These are phyloP conservation scores for Wickerhamomyces sp. DNA, from an alignment of 1,139 yeast genomes.

Conservation along the genomic window DNA sequence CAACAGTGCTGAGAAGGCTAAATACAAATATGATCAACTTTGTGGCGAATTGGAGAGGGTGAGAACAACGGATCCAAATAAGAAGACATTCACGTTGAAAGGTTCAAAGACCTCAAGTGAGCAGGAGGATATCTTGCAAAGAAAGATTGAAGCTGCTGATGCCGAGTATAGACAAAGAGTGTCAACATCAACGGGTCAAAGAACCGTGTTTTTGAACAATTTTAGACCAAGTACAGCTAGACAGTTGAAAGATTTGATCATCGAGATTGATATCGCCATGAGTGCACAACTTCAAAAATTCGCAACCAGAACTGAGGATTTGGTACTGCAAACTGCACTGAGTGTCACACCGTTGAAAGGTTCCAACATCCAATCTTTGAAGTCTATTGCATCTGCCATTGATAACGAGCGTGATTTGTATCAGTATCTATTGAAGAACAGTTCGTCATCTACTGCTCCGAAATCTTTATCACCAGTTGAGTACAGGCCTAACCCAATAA, in stretches of 20 bases:
- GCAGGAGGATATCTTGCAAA: constrained; percentile 84
- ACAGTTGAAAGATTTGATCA: constrained; percentile 67
- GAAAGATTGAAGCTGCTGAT: constrained; percentile 81
- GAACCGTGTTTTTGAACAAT: constrained; percentile 64
- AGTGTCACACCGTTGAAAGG: constrained; percentile 66
- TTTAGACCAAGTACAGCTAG: constrained; percentile 77
- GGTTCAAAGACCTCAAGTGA: constrained; percentile 76
- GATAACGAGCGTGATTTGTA: constrained; percentile 82
- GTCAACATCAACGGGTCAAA: constrained; percentile 61
- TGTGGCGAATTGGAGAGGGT: constrained; percentile 86
- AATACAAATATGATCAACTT: constrained; percentile 67
- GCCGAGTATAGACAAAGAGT: constrained; percentile 80
- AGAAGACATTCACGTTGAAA: constrained; percentile 71
- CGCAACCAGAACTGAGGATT: constrained; percentile 80
- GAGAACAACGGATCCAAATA: constrained; percentile 75
- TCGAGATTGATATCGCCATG: constrained; percentile 86
- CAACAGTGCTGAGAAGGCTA: constrained; percentile 82
- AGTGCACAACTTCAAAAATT: constrained; percentile 84
- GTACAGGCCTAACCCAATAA: constrained; percentile 72
- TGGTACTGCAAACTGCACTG: constrained; percentile 80
- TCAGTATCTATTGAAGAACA: constrained; percentile 53
- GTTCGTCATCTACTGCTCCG: constrained; percentile 31
- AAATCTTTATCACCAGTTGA: constrained; percentile 57
- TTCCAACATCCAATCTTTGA: constrained; percentile 56
- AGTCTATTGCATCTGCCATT: constrained; percentile 64